Evolutionary conservation across 441 rosid genomes (phyloP).

Genomic region (Iberis amara): DNA sequence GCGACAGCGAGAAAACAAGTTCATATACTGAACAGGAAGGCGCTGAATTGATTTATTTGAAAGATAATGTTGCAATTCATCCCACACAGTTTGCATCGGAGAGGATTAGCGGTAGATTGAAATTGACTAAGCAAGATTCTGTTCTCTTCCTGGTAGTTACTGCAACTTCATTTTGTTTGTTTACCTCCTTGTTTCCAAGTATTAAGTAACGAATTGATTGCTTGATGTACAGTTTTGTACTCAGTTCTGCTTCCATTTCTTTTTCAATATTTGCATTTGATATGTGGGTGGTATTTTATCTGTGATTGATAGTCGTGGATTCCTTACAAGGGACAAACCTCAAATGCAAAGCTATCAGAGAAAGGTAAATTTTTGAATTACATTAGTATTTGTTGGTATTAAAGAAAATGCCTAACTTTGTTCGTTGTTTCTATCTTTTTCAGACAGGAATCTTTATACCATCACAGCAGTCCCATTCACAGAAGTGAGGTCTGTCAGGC

Average conservation of each 20-base stretch:
- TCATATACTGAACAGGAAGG: slow-evolving; percentile 57
- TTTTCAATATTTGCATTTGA: background rate
- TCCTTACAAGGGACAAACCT: slow-evolving; percentile 74
- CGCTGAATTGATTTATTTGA: slow-evolving; percentile 61
- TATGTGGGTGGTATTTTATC: background rate
- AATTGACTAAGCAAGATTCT: slow-evolving; percentile 74
- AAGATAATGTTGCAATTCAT: slow-evolving; percentile 89
- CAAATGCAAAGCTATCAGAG: slow-evolving; percentile 66
- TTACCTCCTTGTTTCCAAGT: background rate
- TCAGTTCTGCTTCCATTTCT: no score
- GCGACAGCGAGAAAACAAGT: slow-evolving; percentile 57
- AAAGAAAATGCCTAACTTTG: slow-evolving; percentile 10
- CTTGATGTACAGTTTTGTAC: background rate
- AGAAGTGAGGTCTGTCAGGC: slow-evolving; percentile 74
- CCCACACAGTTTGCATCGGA: slow-evolving; percentile 88
- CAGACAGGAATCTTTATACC: slow-evolving; percentile 85
- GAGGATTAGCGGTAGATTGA: slow-evolving; percentile 87
- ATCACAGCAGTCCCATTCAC: slow-evolving; percentile 71
- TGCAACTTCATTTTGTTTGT: background rate
- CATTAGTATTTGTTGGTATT: slow-evolving; percentile 7
- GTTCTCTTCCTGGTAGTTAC: slow-evolving; percentile 62
- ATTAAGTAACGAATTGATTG: slow-evolving; percentile 2
- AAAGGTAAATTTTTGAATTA: slow-evolving; percentile 46
- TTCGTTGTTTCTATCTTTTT: slow-evolving; percentile 28
- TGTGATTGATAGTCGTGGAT: slow-evolving; percentile 63